Evolutionary conservation across 768 basidiomycete species (phyloP).

Genomic region (Auriscalpium vulgare): DNA sequence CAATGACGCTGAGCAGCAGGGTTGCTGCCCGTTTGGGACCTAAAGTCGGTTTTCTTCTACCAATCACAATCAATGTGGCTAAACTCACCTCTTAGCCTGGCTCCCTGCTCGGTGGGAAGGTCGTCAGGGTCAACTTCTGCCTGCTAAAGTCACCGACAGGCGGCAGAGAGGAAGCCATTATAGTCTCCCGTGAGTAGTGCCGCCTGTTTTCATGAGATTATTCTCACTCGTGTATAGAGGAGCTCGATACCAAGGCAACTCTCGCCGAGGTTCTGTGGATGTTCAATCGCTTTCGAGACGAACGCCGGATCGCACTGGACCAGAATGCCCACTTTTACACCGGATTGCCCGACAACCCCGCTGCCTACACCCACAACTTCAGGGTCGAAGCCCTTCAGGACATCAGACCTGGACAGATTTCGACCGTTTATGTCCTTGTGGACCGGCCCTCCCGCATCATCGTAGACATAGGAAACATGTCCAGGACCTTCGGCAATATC

Average conservation of each 20-base stretch:
- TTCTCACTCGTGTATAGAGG: neutral
- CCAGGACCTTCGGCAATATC: constrained; percentile 1
- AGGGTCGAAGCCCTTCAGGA: neutral
- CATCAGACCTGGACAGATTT: neutral
- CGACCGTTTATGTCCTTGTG: neutral
- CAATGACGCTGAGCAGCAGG: too few relatives aligned
- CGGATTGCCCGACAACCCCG: neutral
- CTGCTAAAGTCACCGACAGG: neutral
- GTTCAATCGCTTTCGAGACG: neutral
- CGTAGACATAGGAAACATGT: neutral
- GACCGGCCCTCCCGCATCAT: constrained; percentile 1
- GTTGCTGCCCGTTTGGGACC: too few relatives aligned
- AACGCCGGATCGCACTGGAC: constrained; percentile 1
- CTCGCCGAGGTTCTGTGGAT: constrained; percentile 7
- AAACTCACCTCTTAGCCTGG: neutral
- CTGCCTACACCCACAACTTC: neutral
- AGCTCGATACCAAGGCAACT: neutral
- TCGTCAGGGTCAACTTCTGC: neutral
- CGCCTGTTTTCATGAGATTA: neutral
- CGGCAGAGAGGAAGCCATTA: neutral
- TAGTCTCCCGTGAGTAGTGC: neutral
- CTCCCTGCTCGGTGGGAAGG: neutral
- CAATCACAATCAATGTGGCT: too few relatives aligned
- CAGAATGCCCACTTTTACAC: constrained; percentile 8
- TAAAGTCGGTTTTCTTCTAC: too few relatives aligned